These are phyloP conservation scores for Xylaria acuta DNA, from an alignment of 495 filamentous ascomycete genomes.

Conservation along the genomic window DNA sequence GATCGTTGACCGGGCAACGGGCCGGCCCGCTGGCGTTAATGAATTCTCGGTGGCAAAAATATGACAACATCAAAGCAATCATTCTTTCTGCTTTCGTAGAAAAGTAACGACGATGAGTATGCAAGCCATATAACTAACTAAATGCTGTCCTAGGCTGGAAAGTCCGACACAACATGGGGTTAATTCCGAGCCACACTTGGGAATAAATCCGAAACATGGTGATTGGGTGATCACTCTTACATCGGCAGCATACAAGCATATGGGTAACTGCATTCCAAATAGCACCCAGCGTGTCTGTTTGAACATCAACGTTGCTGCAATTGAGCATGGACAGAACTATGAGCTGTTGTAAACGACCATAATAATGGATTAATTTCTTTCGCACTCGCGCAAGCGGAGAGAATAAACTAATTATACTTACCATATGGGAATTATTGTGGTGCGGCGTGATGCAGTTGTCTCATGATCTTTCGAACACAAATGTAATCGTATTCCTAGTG, in stretches of 20 bases:
- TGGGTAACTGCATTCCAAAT: background rate
- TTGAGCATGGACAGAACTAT: background rate
- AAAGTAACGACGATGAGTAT: background rate
- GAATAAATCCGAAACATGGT: no score
- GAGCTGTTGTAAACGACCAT: background rate
- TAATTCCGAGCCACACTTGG: background rate
- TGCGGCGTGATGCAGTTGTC: no score
- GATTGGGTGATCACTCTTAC: background rate
- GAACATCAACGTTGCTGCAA: background rate
- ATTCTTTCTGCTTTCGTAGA: background rate
- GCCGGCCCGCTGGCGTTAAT: background rate
- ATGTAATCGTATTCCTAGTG: no score
- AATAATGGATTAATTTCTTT: no score
- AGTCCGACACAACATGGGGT: background rate
- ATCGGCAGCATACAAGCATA: background rate
- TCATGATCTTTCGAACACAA: no score
- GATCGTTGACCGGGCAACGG: background rate
- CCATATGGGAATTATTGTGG: no score
- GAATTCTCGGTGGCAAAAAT: background rate
- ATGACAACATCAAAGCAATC: background rate
- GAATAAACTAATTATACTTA: no score
- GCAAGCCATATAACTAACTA: background rate
- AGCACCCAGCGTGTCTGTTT: no score
- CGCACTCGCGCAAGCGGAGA: no score
- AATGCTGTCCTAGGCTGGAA: background rate